Evolutionary conservation across 2,329 filamentous ascomycete species (phyloP).

Genomic region (Verticillium isaacii): DNA sequence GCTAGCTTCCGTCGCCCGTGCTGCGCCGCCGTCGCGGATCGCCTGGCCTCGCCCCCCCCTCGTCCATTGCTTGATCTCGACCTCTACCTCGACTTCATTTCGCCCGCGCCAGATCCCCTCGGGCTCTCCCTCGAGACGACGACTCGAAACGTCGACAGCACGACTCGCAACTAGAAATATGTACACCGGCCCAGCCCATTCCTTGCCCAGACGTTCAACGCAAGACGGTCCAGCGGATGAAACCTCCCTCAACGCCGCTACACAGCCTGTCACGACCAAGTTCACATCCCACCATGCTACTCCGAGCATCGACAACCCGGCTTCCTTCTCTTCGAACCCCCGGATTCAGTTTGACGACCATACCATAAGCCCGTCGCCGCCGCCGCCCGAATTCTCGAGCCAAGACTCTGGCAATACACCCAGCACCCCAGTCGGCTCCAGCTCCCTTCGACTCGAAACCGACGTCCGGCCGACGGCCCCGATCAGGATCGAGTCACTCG

Average conservation of each 20-base stretch:
- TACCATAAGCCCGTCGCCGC: constrained; percentile 33
- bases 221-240: constrained; percentile 5
- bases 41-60: neutral
- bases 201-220: constrained; percentile 8
- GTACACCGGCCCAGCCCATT: constrained; percentile 12
- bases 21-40: neutral
- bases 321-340: constrained; percentile 14
- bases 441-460: constrained; percentile 32
- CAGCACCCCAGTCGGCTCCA: constrained; percentile 6
- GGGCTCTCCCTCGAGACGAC: neutral
- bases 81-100: neutral
- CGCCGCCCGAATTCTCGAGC: constrained; percentile 16
- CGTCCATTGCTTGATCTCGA: neutral
- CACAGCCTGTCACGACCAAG: constrained; percentile 10
- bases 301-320: constrained; percentile 7
- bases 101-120: neutral
- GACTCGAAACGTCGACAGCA: neutral
- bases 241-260: constrained; percentile 4
- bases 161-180: constrained; percentile 5
- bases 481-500: constrained; percentile 20
- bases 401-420: constrained; percentile 9
- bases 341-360: constrained; percentile 26
- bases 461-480: constrained; percentile 22
- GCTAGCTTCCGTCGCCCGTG: neutral
- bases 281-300: constrained; percentile 9